These are phyloP conservation scores for Aphanomyces euteiches DNA, from an alignment of 352 stramenopile species.

Conservation along the genomic window DNA sequence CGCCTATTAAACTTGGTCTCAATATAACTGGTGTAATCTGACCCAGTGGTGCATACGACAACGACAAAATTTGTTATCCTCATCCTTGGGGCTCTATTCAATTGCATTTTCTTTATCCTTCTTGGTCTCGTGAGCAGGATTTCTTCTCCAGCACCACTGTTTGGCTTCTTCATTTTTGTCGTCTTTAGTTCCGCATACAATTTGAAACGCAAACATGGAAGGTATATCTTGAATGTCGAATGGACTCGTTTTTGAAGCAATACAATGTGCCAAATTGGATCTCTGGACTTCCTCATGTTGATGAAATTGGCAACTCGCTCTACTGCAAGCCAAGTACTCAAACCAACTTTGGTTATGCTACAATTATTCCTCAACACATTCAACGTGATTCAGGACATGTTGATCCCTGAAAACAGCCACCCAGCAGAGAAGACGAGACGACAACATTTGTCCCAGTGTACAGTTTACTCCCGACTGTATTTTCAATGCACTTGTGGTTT, in stretches of 20 bases:
- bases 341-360: neutral
- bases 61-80: neutral
- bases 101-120: neutral
- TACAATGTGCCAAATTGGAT: neutral
- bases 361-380: neutral
- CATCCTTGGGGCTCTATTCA: neutral
- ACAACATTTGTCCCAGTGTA: too few relatives aligned
- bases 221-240: neutral
- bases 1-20: neutral
- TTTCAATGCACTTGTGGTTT: too few relatives aligned
- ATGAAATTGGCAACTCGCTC: neutral
- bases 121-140: slow-evolving; percentile 1
- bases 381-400: too few relatives aligned
- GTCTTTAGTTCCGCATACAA: neutral
- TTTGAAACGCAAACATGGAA: neutral
- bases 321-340: neutral
- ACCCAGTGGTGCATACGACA: neutral
- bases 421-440: too few relatives aligned
- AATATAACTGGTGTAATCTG: neutral
- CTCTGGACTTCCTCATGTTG: neutral
- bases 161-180: neutral
- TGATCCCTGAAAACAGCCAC: too few relatives aligned
- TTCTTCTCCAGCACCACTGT: neutral
- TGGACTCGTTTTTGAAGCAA: neutral
- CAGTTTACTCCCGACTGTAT: too few relatives aligned